Percentiles rank a stretch among this genome's conserved stretches.
phyloP scores from a whole-genome alignment of 192 early-diverging fungal genomes.

The Podila horticola region DNA sequence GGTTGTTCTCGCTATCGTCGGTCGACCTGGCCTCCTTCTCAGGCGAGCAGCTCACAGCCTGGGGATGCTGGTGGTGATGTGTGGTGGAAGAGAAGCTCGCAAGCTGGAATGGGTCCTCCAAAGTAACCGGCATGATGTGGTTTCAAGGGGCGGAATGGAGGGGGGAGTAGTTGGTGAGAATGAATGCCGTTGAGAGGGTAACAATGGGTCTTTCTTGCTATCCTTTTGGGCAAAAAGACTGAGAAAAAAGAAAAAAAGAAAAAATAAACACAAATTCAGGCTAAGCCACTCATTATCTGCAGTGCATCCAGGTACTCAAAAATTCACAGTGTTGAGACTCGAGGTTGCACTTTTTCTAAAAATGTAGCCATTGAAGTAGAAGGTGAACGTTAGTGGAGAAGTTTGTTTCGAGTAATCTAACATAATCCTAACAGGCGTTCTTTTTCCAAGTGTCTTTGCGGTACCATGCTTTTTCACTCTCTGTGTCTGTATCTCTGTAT shows the following conservation, averaged over 20 bases:
- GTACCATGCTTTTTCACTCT: too few species aligned
- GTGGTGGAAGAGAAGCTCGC: conserved; percentile 55
- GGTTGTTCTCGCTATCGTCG: conserved; percentile 25
- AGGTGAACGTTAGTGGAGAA: too few species aligned
- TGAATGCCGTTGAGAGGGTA: too few species aligned
- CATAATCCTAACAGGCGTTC: too few species aligned
- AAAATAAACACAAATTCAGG: not conserved
- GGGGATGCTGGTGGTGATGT: conserved; percentile 31
- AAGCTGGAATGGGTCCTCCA: conserved; percentile 62
- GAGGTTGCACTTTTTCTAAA: too few species aligned
- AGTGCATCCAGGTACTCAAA: not conserved
- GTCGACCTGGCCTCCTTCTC: conserved; percentile 15
- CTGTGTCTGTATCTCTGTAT: too few species aligned
- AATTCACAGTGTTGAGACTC: not conserved
- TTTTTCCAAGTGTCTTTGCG: too few species aligned
- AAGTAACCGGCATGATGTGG: conserved; percentile 54
- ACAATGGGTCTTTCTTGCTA: too few species aligned
- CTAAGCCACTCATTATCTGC: not conserved
- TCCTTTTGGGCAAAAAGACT: not conserved
- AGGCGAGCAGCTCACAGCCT: conserved; percentile 31
- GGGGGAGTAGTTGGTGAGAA: too few species aligned
- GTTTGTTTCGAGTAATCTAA: too few species aligned
- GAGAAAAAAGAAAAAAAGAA: not conserved
- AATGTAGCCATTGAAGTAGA: too few species aligned
- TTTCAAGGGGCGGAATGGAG: not conserved